Conservation (phyloP, 495 filamentous ascomycete genomes). For the Hypoxylon perforatum region DNA sequence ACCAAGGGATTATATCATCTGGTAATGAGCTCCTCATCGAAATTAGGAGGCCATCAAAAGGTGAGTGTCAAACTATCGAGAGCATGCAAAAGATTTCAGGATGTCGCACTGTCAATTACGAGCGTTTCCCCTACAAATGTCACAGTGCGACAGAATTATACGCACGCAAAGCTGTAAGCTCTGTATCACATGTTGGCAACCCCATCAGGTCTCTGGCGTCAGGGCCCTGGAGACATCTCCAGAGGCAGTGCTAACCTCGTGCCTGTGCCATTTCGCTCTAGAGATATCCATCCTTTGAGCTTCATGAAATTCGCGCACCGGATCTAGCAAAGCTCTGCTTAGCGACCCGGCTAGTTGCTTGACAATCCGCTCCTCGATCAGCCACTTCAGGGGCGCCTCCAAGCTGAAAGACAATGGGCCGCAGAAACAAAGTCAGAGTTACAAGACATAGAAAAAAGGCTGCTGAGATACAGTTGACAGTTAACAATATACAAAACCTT, state of each 20-base stretch:
- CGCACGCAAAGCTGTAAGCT: conserved; percentile 28
- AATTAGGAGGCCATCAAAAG: conserved; percentile 3
- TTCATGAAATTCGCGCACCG: conserved; percentile 45
- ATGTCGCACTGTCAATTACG: conserved; percentile 39
- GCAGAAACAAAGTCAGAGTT: conserved; percentile 26
- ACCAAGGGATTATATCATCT: conserved; percentile 5
- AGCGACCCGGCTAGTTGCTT: conserved; percentile 4
- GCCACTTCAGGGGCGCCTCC: conserved; percentile 4
- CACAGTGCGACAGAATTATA: conserved; percentile 34
- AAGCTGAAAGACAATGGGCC: conserved; percentile 12
- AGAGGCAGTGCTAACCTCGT: conserved; percentile 20
- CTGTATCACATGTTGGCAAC: conserved; percentile 30
- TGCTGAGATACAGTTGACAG: conserved; percentile 19
- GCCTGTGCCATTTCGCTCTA: neutral
- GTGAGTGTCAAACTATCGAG: neutral
- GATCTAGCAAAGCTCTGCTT: conserved; percentile 36
- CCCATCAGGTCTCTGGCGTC: conserved; percentile 3
- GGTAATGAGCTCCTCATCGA: neutral
- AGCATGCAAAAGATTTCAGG: conserved; percentile 25
- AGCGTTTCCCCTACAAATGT: neutral
- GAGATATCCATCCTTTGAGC: conserved; percentile 7
- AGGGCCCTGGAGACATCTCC: neutral
- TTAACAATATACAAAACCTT: conserved; percentile 24
- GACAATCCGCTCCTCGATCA: conserved; percentile 10
- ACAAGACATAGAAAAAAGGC: conserved; percentile 16